These are phyloP conservation scores for Dendrostoma leiphaemia DNA, from an alignment of 2,329 filamentous ascomycete species.

Conservation along the genomic window DNA sequence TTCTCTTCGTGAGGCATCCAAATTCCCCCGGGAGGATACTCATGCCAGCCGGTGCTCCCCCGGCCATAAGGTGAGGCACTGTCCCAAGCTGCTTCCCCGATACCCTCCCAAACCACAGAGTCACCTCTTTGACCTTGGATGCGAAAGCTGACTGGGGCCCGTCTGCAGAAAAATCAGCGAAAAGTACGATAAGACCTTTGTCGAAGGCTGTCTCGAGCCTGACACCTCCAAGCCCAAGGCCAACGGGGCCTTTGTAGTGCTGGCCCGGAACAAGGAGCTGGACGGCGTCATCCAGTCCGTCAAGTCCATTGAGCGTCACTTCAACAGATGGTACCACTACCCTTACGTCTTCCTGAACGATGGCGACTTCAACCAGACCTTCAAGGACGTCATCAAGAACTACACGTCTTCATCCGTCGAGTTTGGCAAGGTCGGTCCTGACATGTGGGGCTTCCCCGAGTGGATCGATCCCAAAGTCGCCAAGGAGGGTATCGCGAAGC, in stretches of 20 bases:
- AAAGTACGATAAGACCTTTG: conserved; percentile 95
- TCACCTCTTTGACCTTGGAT: conserved; percentile 1
- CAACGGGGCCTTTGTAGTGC: conserved; percentile 93
- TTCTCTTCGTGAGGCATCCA: conserved; percentile 87
- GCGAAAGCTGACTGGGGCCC: background rate
- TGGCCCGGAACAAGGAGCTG: conserved; percentile 93
- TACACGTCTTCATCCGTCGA: conserved; percentile 87
- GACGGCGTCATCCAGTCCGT: conserved; percentile 95
- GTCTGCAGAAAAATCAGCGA: conserved; percentile 84
- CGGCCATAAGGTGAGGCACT: conserved; percentile 86
- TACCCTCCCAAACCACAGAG: background rate
- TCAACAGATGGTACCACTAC: conserved; percentile 98
- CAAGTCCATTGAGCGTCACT: conserved; percentile 97
- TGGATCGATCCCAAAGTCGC: conserved; percentile 95
- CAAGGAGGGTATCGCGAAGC: conserved; percentile 93
- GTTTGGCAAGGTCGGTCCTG: conserved; percentile 87
- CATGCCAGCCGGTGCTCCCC: conserved; percentile 84
- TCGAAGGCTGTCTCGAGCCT: conserved; percentile 81
- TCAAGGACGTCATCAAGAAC: conserved; percentile 83
- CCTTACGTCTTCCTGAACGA: conserved; percentile 99
- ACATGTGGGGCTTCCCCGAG: conserved; percentile 95
- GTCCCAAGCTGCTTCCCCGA: too few species aligned
- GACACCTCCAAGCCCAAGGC: conserved; percentile 77
- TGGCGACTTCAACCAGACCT: conserved; percentile 91
- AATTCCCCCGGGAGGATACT: conserved; percentile 77